Conservation (phyloP, 1,284 basidiomycete genomes). For the Anthracocystis walkeri region DNA sequence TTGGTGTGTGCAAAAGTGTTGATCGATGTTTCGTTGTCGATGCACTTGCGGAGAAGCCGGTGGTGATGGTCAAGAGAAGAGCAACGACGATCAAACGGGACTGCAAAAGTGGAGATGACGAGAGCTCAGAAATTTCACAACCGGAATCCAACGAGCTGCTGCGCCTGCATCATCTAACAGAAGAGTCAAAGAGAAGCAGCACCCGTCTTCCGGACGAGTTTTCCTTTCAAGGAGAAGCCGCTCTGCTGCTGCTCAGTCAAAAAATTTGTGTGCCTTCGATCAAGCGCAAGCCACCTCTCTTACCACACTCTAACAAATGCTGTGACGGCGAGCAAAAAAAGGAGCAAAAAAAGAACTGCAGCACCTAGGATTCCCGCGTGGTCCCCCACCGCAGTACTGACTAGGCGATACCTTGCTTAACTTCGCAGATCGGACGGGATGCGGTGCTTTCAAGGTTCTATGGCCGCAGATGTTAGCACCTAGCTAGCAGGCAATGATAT, state of each 20-base stretch:
- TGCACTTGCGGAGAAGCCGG: not conserved
- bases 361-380: constrained; percentile 84
- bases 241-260: constrained; percentile 10
- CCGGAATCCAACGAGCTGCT: constrained; percentile 23
- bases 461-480: constrained; percentile 75
- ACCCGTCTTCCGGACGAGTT: constrained; percentile 30
- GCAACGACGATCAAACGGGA: not conserved
- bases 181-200: not conserved
- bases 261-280: constrained; percentile 20
- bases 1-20: not conserved
- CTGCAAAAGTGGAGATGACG: constrained; percentile 36
- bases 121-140: constrained; percentile 18
- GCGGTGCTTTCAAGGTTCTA: constrained; percentile 83
- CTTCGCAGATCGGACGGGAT: constrained; percentile 84
- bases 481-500: too few relatives aligned
- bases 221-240: too few relatives aligned
- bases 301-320: too few relatives aligned
- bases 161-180: constrained; percentile 8
- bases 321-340: too few relatives aligned
- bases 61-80: constrained; percentile 3
- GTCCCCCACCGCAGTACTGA: constrained; percentile 87
- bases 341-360: constrained; percentile 74
- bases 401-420: constrained; percentile 82
- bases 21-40: not conserved
- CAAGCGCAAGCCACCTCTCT: not conserved